phyloP scores from a whole-genome alignment of 345 rosid species.

The Dovyalis caffra region DNA sequence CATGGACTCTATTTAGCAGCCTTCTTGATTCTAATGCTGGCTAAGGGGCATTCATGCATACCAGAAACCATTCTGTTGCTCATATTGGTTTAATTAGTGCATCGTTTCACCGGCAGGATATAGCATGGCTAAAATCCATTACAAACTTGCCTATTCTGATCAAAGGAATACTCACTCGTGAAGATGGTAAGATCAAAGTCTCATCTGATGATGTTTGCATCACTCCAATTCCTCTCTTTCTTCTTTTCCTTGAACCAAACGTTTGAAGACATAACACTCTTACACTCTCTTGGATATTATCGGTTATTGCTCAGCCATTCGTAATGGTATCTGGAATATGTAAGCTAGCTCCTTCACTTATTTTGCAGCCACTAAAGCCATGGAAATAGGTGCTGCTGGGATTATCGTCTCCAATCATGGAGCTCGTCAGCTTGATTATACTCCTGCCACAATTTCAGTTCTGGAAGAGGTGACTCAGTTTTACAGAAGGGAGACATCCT shows the following conservation, averaged over 20 bases:
- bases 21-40: too few relatives aligned
- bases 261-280: too few relatives aligned
- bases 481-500: not conserved
- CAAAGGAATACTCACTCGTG: constrained; percentile 74
- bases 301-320: too few relatives aligned
- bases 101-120: constrained; percentile 50
- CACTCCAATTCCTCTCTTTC: not conserved
- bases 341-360: not conserved
- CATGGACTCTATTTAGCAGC: too few relatives aligned
- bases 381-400: constrained; percentile 66
- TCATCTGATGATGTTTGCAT: constrained; percentile 9
- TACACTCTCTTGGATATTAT: too few relatives aligned
- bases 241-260: not conserved
- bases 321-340: not conserved
- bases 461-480: constrained; percentile 58
- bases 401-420: constrained; percentile 83
- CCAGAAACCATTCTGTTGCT: too few relatives aligned
- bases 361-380: constrained; percentile 62
- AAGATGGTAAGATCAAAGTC: constrained; percentile 61
- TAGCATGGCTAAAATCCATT: constrained; percentile 73
- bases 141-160: constrained; percentile 71
- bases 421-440: constrained; percentile 71
- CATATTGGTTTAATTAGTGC: too few relatives aligned
- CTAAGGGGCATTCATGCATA: too few relatives aligned
- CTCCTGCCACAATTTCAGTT: constrained; percentile 62